Conservation (phyloP, 768 basidiomycete species). For the Pleurotus tuber-regium region DNA sequence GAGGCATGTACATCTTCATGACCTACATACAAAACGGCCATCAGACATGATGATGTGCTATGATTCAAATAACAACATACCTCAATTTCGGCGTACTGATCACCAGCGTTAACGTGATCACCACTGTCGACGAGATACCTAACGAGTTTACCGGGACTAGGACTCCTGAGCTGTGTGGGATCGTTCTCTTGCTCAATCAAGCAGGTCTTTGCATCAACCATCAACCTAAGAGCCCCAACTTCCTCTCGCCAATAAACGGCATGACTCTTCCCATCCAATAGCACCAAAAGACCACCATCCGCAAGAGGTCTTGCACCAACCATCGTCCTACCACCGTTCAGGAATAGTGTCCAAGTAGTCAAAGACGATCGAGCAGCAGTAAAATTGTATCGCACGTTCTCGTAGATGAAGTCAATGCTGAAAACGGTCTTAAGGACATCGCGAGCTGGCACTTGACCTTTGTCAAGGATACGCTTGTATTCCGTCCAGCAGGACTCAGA, state of each 20-base stretch:
- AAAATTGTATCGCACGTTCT: slow-evolving; percentile 92
- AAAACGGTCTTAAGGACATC: slow-evolving; percentile 97
- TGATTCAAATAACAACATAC: slow-evolving; percentile 39
- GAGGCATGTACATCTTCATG: slow-evolving; percentile 99
- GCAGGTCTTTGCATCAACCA: slow-evolving; percentile 97
- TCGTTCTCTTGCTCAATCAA: slow-evolving; percentile 99
- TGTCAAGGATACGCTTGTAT: slow-evolving; percentile 94
- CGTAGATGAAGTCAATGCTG: slow-evolving; percentile 96
- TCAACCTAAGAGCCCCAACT: slow-evolving; percentile 87
- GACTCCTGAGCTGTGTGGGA: slow-evolving; percentile 94
- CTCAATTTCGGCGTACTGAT: slow-evolving; percentile 98
- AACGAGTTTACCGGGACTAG: slow-evolving; percentile 95
- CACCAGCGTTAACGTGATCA: slow-evolving; percentile 95
- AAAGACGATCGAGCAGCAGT: slow-evolving; percentile 90
- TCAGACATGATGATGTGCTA: slow-evolving; percentile 1
- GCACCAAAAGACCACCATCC: slow-evolving; percentile 90
- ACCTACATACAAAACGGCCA: slow-evolving; percentile 43
- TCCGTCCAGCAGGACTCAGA: slow-evolving; percentile 88
- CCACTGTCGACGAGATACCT: slow-evolving; percentile 95
- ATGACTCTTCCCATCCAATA: slow-evolving; percentile 92
- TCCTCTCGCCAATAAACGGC: slow-evolving; percentile 98
- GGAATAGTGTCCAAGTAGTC: slow-evolving; percentile 89
- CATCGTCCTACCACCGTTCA: slow-evolving; percentile 91
- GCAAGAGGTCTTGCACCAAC: slow-evolving; percentile 92
- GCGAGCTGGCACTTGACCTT: slow-evolving; percentile 94